Base-by-base conservation (phyloP, 495 filamentous ascomycete genomes). In the Penicillium odoratum region DNA sequence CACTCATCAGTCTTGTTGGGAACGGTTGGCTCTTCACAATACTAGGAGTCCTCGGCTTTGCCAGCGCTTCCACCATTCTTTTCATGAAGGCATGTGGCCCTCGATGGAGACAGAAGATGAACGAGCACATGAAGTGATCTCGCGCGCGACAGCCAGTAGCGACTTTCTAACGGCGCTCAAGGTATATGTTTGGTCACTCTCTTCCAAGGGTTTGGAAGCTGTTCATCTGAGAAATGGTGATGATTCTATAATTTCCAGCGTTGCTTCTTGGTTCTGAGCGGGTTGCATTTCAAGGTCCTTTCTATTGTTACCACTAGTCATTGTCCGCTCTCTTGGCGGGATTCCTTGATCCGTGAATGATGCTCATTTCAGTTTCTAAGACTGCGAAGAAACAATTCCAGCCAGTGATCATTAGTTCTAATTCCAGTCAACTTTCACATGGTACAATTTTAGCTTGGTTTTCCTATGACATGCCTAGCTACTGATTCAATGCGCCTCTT, bases 1-100 rank as follows among this genome's bases (percentile, higher is more conserved):
- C 92, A 1, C 73, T 95, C 16, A 90, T 97, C 51, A 63, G 76
- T n/a, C 89, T 80, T 4, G 89, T 97, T 59, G 93, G 93, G 4
- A 88, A 90, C 63, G 93, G 93, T 0, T 96, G 92, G 92, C 62
- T 97, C 36, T 91, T 92, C 60, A 97, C 93, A 3, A 88, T 88
- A 31, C 59, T 97, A 0, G 89, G 86, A 0, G 53, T 91, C 18
- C 76, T 92, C 50, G 78, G 83, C 6, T 80, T 88, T 61, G 57
- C 66, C 15, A 74, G 73, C 50, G 79, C 78, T 51, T 53, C 72
- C 9, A 84, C 86, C 13, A 81, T 96, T 26, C 84, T 82, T 74
- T 71, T 80, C 4, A 87, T 97, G 78, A 82, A 78, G 69, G 76
- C 76, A 47, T 89, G 75, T 56, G 88, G 86, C 0, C 78, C 82